Base-by-base conservation (phyloP, 2,329 filamentous ascomycete genomes). In the Sporothrix pallida region DNA sequence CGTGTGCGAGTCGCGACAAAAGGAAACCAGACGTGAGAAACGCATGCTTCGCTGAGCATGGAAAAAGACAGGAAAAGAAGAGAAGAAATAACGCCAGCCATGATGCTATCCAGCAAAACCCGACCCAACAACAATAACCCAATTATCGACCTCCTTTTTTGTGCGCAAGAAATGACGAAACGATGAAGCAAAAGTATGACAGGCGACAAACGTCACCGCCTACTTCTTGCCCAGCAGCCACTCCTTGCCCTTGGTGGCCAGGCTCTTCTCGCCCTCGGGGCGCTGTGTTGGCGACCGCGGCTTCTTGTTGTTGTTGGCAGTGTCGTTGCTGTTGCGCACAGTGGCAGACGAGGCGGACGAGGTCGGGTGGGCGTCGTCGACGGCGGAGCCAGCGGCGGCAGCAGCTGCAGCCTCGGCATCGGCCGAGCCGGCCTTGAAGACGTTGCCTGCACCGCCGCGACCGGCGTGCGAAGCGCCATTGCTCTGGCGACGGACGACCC, bases 361-460 rank as follows among this genome's bases (percentile, higher is more conserved):
- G n/a, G 12, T 8, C 8, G 42, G 50, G 15, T 46, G 44, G 15
- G 63, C 72, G 72, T 83, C 80, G 48, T 82, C 82, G 48, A 80
- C 81, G 68, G 77, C 77, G 23, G 80, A 77, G 65, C 79, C 76
- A 48, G 81, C 79, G 72, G 71, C 15, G 1, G 71, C 68, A 8
- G 72, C 67, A 15, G 76, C 77, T 31, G 77, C 77, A 26, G 79
- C 77, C 54, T 81, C 76, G 78, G 78, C 79, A 70, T 83, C 84
- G 71, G 86, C 84, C 71, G 80, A 80, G 72, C 81, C 82, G 67
- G 84, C 82, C 77, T 84, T 86, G 83, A 88, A 87, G 69, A 93
- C 82, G 81, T 95, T 95, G 76, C 91, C 92, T 23, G 91, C 91
- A 72, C 93, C 93, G 52, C 93, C 93, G 54, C 93, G 90, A 56